Evolutionary conservation across 1,139 yeast genomes (phyloP).

Genomic region (Debaryomyces sp.): DNA sequence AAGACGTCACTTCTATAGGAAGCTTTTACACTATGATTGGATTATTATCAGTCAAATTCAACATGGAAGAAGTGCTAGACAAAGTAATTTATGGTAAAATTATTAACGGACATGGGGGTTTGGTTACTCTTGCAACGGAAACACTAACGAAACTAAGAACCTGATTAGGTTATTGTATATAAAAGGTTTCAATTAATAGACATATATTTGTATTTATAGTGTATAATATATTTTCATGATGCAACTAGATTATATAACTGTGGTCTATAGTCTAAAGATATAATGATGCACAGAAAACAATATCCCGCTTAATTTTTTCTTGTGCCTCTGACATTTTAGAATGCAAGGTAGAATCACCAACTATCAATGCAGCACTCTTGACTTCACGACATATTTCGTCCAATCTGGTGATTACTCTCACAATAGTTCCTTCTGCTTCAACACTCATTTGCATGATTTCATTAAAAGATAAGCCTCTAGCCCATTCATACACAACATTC

Average conservation of each 20-base stretch:
- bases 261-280: conserved; percentile 54
- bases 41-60: conserved; percentile 32
- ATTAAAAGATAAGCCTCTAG: conserved; percentile 88
- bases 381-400: conserved; percentile 97
- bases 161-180: neutral
- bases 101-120: conserved; percentile 32
- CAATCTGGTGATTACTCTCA: conserved; percentile 90
- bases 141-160: conserved; percentile 7
- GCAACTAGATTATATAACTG: neutral
- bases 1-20: conserved; percentile 33
- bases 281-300: conserved; percentile 94
- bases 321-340: conserved; percentile 91
- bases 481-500: conserved; percentile 98
- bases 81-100: conserved; percentile 31
- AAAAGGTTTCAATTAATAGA: conserved; percentile 1
- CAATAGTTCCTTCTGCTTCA: conserved; percentile 97
- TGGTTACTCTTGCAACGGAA: conserved; percentile 22
- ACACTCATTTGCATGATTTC: conserved; percentile 86
- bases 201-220: conserved; percentile 3
- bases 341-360: conserved; percentile 89
- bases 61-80: conserved; percentile 24
- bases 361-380: conserved; percentile 88
- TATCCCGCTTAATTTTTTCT: conserved; percentile 92
- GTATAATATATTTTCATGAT: neutral
- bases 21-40: conserved; percentile 47